These are phyloP conservation scores for Vitis vinifera DNA, from an alignment of 164 flowering plant species.

Conservation along the genomic window DNA sequence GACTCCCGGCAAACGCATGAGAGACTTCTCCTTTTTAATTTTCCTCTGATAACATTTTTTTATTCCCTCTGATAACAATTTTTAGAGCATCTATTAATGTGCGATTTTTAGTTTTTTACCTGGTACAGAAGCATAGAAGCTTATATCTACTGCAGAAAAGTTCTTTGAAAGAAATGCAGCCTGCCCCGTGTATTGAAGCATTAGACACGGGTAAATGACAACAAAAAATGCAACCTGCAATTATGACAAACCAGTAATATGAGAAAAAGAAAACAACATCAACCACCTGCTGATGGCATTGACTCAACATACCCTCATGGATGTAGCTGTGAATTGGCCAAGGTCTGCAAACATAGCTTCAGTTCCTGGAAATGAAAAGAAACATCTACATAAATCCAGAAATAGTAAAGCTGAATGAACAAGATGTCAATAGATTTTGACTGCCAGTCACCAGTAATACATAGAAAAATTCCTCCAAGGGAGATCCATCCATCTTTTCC, in stretches of 20 bases:
- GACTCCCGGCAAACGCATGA: slow-evolving; percentile 80
- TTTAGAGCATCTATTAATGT: no score
- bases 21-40: no score
- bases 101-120: slow-evolving; percentile 31
- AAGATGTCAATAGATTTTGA: neutral
- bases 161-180: slow-evolving; percentile 79
- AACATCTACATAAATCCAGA: slow-evolving; percentile 5
- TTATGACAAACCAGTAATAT: neutral
- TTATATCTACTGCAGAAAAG: slow-evolving; percentile 29
- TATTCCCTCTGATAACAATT: no score
- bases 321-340: slow-evolving; percentile 51
- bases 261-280: no score
- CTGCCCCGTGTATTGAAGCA: slow-evolving; percentile 84
- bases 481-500: slow-evolving; percentile 75
- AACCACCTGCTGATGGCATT: neutral
- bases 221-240: slow-evolving; percentile 58
- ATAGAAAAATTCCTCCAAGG: slow-evolving; percentile 65
- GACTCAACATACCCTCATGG: slow-evolving; percentile 55
- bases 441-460: slow-evolving; percentile 48
- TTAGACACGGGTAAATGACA: slow-evolving; percentile 60
- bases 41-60: no score
- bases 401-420: slow-evolving; percentile 7
- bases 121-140: slow-evolving; percentile 73
- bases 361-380: slow-evolving; percentile 40
- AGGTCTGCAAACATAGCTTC: slow-evolving; percentile 70